Conservation (phyloP, 768 basidiomycete genomes). For the Mycena chlorophos region DNA sequence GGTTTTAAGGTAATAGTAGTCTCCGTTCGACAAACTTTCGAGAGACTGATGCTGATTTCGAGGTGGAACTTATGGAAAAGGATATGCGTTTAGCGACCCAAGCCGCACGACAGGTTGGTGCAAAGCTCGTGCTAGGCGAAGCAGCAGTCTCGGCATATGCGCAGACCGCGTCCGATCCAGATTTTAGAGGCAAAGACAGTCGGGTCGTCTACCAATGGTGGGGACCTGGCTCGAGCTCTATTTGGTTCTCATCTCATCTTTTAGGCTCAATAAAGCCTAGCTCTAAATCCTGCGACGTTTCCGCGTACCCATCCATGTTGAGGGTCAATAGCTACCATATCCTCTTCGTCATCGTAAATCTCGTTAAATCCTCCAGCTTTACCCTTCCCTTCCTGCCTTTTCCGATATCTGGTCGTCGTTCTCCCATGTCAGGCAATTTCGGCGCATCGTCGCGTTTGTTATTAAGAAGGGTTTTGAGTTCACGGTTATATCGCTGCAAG, state of each 20-base stretch:
- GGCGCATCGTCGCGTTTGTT: slow-evolving; percentile 68
- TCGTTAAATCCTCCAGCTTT: slow-evolving; percentile 83
- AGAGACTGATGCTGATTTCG: not conserved
- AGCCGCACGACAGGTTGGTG: slow-evolving; percentile 38
- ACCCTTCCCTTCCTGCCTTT: slow-evolving; percentile 59
- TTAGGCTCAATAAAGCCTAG: too few relatives aligned
- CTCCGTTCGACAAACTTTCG: not conserved
- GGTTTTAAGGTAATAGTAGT: slow-evolving; percentile 39
- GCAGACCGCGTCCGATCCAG: slow-evolving; percentile 40
- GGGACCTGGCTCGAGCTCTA: too few relatives aligned
- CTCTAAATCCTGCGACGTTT: too few relatives aligned
- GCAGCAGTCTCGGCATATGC: slow-evolving; percentile 39
- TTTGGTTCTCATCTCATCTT: too few relatives aligned
- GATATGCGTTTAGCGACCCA: slow-evolving; percentile 41
- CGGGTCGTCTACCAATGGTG: slow-evolving; percentile 45
- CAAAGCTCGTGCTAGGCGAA: slow-evolving; percentile 41
- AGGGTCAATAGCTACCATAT: too few relatives aligned
- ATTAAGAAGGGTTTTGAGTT: slow-evolving; percentile 72
- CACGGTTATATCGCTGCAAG: slow-evolving; percentile 74
- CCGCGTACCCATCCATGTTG: too few relatives aligned
- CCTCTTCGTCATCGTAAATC: slow-evolving; percentile 95
- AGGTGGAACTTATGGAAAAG: slow-evolving; percentile 50
- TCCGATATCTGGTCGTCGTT: slow-evolving; percentile 43
- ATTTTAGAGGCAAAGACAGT: slow-evolving; percentile 40
- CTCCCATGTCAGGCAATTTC: slow-evolving; percentile 71